A percentile compares a stretch with the other conserved stretches of the same genome.
Evolutionary conservation across 331 rosid species (phyloP).

Genomic region (Arachis monticola): DNA sequence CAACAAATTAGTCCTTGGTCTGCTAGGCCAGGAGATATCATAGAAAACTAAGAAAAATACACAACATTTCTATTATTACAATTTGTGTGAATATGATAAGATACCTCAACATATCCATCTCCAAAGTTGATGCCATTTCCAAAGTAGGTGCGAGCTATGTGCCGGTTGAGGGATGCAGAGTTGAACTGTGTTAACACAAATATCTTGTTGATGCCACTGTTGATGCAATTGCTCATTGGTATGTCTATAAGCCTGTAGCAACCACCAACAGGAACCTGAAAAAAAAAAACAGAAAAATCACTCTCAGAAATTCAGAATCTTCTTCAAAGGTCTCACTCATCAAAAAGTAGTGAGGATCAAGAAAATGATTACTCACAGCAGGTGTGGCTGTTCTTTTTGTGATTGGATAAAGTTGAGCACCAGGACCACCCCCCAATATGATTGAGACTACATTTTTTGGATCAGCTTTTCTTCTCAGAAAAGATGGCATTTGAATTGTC

Average conservation of each 20-base stretch:
- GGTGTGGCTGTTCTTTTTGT: conserved; percentile 85
- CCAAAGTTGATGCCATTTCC: conserved; percentile 92
- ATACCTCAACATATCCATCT: conserved; percentile 95
- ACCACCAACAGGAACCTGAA: conserved; percentile 96
- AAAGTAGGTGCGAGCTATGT: conserved; percentile 87
- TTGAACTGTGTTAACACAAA: conserved; percentile 87
- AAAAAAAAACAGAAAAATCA: background rate
- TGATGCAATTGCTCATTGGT: conserved; percentile 98
- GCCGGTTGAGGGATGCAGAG: conserved; percentile 92
- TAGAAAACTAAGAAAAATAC: no score
- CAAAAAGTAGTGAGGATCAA: conserved; percentile 8
- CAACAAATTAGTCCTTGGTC: no score
- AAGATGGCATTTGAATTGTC: conserved; percentile 63
- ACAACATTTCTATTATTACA: background rate
- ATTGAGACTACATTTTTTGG: conserved; percentile 84
- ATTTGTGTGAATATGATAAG: conserved; percentile 31
- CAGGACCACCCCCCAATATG: conserved; percentile 87
- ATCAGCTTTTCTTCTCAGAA: conserved; percentile 61
- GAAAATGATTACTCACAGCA: conserved; percentile 65
- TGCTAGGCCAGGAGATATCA: no score
- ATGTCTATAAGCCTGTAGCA: conserved; percentile 91
- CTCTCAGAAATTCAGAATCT: no score
- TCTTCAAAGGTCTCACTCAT: background rate
- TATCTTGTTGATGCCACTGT: conserved; percentile 85
- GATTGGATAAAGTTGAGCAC: conserved; percentile 86